Conservation (phyloP, 768 basidiomycete species). For the Lactifluus pinguis region DNA sequence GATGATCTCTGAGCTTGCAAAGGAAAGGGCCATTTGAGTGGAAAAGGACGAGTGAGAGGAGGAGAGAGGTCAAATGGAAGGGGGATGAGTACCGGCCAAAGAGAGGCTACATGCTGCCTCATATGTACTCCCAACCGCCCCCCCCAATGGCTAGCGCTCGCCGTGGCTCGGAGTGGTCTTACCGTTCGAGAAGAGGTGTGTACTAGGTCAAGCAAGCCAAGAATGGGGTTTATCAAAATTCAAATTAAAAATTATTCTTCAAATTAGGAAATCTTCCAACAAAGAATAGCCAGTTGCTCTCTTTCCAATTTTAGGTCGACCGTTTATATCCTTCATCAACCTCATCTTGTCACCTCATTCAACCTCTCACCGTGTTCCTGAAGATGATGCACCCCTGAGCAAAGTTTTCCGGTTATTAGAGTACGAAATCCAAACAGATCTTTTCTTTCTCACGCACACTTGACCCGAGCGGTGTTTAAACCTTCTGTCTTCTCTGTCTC, state of each 20-base stretch:
- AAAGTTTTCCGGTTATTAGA: not conserved
- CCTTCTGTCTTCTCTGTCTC: not conserved
- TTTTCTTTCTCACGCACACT: not conserved
- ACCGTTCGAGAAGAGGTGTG: not conserved
- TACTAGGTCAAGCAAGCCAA: not conserved
- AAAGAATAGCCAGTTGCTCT: not conserved
- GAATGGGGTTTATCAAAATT: not conserved
- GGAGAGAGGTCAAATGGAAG: not conserved
- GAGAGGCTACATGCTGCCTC: constrained; percentile 3
- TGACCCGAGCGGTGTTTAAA: not conserved
- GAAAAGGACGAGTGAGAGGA: not conserved
- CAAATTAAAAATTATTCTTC: not conserved
- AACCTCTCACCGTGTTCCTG: no score
- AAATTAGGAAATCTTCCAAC: not conserved
- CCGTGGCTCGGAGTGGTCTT: not conserved
- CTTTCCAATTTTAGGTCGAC: not conserved
- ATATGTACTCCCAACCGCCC: constrained; percentile 12
- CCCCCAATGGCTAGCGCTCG: not conserved
- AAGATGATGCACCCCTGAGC: no score
- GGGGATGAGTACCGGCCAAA: constrained; percentile 7
- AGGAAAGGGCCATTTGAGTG: not conserved
- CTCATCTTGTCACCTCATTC: no score
- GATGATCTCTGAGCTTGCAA: constrained; percentile 11
- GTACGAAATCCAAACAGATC: not conserved
- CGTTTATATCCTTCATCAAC: no score